Percentiles rank a stretch among this genome's conserved stretches.
phyloP scores from a whole-genome alignment of 768 basidiomycete species.

The Austroboletus eburneus region DNA sequence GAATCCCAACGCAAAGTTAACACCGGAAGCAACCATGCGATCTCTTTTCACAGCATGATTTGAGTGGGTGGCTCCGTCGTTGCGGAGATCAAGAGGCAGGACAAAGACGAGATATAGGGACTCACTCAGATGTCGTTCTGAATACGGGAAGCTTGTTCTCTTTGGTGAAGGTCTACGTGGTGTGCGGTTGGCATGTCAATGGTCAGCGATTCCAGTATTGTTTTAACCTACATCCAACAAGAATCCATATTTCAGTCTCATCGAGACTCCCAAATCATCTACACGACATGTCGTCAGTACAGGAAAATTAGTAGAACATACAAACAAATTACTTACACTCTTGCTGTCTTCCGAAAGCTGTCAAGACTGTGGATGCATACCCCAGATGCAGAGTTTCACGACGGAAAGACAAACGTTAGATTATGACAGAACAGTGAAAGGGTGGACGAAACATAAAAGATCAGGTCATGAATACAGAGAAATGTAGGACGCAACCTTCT shows the following conservation, averaged over 20 bases:
- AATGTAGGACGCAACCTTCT: slow-evolving; percentile 49
- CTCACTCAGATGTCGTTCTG: too few relatives aligned
- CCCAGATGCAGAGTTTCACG: too few relatives aligned
- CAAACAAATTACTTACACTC: slow-evolving; percentile 49
- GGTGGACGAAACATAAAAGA: neutral
- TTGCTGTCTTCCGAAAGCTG: slow-evolving; percentile 88
- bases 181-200: slow-evolving; percentile 16
- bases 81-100: too few relatives aligned
- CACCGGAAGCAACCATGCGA: slow-evolving; percentile 66
- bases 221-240: slow-evolving; percentile 48
- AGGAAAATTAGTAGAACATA: neutral
- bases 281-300: neutral
- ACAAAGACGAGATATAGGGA: too few relatives aligned
- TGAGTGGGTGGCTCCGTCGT: too few relatives aligned
- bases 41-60: too few relatives aligned
- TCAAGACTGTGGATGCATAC: slow-evolving; percentile 49
- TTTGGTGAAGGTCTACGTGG: slow-evolving; percentile 52
- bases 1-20: slow-evolving; percentile 72
- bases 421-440: too few relatives aligned
- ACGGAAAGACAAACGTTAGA: too few relatives aligned
- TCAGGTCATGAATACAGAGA: neutral
- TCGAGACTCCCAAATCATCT: slow-evolving; percentile 68
- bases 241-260: slow-evolving; percentile 76
- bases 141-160: slow-evolving; percentile 40
- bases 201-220: slow-evolving; percentile 2